Percentiles rank a stretch among this genome's conserved stretches.
These are phyloP conservation scores for Phytophthora uliginosa DNA, from an alignment of 352 stramenopile genomes.

Conservation along the genomic window DNA sequence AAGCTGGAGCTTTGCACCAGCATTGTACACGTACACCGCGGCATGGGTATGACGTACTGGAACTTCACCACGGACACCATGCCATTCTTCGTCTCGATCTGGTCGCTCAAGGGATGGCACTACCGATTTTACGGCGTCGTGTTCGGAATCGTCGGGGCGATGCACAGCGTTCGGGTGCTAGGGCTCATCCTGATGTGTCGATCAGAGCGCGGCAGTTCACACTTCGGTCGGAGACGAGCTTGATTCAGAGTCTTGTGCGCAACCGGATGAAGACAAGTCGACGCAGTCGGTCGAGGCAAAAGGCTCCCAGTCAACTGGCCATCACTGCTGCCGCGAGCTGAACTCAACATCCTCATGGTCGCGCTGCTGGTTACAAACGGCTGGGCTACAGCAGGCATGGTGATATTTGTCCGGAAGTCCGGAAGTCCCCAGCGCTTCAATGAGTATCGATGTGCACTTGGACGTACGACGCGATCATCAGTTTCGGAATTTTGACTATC, in stretches of 20 bases:
- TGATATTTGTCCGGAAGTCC: slow-evolving; percentile 24
- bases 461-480: slow-evolving; percentile 24
- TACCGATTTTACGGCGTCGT: slow-evolving; percentile 33
- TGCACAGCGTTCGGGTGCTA: slow-evolving; percentile 37
- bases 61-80: slow-evolving; percentile 33
- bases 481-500: slow-evolving; percentile 23
- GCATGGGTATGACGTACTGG: slow-evolving; percentile 37
- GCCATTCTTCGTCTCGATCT: slow-evolving; percentile 43
- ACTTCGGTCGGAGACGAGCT: slow-evolving; percentile 24
- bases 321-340: slow-evolving; percentile 8
- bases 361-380: slow-evolving; percentile 30
- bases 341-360: slow-evolving; percentile 26
- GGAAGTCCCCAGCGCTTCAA: slow-evolving; percentile 21
- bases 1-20: slow-evolving; percentile 10
- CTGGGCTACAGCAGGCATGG: slow-evolving; percentile 30
- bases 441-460: slow-evolving; percentile 7
- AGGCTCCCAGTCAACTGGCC: not conserved
- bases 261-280: slow-evolving; percentile 1
- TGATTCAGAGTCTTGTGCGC: slow-evolving; percentile 1
- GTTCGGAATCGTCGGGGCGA: slow-evolving; percentile 37
- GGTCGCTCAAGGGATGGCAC: slow-evolving; percentile 28
- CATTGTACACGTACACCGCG: not conserved
- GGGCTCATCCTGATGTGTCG: not conserved
- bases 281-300: not conserved
- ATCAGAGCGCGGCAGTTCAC: slow-evolving; percentile 10